Evolutionary conservation across 2,329 filamentous ascomycete genomes (phyloP), one percentile per base, ranked within the genome.

Genomic region (Aspergillus fructus): DNA sequence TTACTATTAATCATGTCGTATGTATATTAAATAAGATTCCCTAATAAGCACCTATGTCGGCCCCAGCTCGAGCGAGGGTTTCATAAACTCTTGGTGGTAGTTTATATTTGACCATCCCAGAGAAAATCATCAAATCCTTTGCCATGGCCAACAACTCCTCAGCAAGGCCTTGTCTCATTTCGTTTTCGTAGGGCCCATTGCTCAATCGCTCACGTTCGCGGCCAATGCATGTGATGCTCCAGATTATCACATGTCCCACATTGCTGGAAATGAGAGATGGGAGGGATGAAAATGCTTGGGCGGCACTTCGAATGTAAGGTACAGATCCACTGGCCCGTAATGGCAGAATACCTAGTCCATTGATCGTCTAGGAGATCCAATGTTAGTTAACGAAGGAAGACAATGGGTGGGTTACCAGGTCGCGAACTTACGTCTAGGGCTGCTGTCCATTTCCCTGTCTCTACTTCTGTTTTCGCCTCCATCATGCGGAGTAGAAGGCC

Each of bases 51-150:
- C 77, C 77, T 60, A 78, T 78, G 68, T 92, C 89, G 45, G 88
- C 87, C 49, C 89, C 90, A 41, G 90, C 91, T 70, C 88, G 85
- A 49, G 92, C 93, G 69, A 97, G 79, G 62, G 89, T 90, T 79
- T 97, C 93, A 76, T 96, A 93, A 55, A 97, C 83, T 68, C 90
- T 85, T 39, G 90, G 89, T 50, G 91, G 91, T 77, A 97, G 84
- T 69, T 94, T 87, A 77, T 96, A 97, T 70, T 90, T 87, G 70
- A 97, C 86, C 82, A 96, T 86, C 56, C 92, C 93, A 15, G 92
- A 93, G 79, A 96, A 97, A 13, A 94, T 89, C 79, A 94, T 96
- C 67, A 97, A 76, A 75, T 97, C 93, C 74, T 92, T 87, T 40
- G 90, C 92, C 78, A 90, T 91, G 73, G 89, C 85, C 77, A 89